These are phyloP conservation scores for Nicotiana undulata DNA, from an alignment of 257 asterid genomes.

Conservation along the genomic window DNA sequence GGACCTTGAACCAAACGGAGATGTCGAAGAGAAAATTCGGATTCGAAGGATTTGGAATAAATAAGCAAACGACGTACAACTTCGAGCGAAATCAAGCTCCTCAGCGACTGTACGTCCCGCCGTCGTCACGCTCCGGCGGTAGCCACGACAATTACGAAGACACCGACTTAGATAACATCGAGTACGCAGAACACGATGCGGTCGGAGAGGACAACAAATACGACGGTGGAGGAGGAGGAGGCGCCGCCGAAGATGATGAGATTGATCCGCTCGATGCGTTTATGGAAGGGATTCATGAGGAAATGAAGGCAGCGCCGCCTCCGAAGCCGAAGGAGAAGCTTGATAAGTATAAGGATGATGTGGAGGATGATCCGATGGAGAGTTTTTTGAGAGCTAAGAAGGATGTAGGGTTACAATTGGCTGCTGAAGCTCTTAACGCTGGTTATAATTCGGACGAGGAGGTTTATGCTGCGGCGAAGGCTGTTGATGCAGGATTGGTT, in stretches of 20 bases:
- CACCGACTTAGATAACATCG: slow-evolving; percentile 74
- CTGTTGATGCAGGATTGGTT: slow-evolving; percentile 83
- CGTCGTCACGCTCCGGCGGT: slow-evolving; percentile 52
- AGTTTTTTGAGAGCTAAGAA: slow-evolving; percentile 77
- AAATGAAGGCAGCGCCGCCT: slow-evolving; percentile 80
- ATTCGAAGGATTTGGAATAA: slow-evolving; percentile 86
- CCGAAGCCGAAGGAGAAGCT: slow-evolving; percentile 70
- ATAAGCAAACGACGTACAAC: slow-evolving; percentile 73
- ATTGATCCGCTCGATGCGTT: slow-evolving; percentile 95
- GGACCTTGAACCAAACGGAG: neutral
- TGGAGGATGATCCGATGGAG: slow-evolving; percentile 81
- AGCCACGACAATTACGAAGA: slow-evolving; percentile 62
- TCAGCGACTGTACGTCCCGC: slow-evolving; percentile 74
- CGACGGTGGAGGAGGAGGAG: neutral
- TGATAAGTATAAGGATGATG: slow-evolving; percentile 78
- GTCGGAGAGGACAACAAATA: slow-evolving; percentile 23
- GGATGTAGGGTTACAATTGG: slow-evolving; percentile 87
- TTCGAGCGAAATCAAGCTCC: slow-evolving; percentile 74
- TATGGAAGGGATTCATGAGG: slow-evolving; percentile 92
- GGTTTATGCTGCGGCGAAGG: slow-evolving; percentile 99
- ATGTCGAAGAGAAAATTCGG: slow-evolving; percentile 97
- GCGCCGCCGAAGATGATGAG: slow-evolving; percentile 47
- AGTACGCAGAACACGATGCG: slow-evolving; percentile 42
- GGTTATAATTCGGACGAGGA: slow-evolving; percentile 98
- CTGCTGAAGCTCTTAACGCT: slow-evolving; percentile 89